Conservation (phyloP, 257 asterid species). For the Capsicum baccatum region DNA sequence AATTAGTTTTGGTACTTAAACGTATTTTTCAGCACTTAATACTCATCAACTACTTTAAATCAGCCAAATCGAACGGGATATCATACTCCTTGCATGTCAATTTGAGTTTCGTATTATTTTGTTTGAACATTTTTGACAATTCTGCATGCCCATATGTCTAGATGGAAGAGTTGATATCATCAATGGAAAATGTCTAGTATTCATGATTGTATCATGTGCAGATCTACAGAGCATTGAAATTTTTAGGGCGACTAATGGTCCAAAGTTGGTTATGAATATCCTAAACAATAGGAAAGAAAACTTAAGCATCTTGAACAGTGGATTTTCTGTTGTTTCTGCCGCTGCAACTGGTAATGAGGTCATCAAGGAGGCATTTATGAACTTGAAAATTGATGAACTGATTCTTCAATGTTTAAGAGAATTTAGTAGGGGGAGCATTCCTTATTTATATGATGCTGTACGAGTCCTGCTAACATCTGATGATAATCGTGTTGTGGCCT, state of each 20-base stretch:
- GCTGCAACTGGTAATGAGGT: conserved; percentile 95
- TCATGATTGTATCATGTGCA: conserved; percentile 41
- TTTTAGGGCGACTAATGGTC: conserved; percentile 72
- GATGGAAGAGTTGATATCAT: conserved; percentile 6
- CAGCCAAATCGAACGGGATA: not conserved
- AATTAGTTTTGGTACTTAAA: not conserved
- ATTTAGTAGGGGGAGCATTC: conserved; percentile 58
- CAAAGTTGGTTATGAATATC: conserved; percentile 60
- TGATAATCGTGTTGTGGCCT: conserved; percentile 88
- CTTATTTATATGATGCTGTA: conserved; percentile 74
- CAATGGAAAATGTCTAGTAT: not conserved
- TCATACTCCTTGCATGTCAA: not conserved
- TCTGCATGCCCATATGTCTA: not conserved
- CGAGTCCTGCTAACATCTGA: conserved; percentile 79
- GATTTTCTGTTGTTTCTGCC: conserved; percentile 80
- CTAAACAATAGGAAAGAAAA: conserved; percentile 55
- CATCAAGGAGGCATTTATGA: conserved; percentile 84
- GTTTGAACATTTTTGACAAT: not conserved
- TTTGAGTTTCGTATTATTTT: not conserved
- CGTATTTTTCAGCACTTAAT: not conserved
- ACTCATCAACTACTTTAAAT: not conserved
- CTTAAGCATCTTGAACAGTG: conserved; percentile 60
- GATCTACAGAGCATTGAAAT: conserved; percentile 83
- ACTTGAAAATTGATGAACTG: conserved; percentile 76
- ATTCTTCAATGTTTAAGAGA: conserved; percentile 64